These are phyloP conservation scores for Raddia guianensis DNA, from an alignment of 176 grass and related monocot genomes.

Conservation along the genomic window DNA sequence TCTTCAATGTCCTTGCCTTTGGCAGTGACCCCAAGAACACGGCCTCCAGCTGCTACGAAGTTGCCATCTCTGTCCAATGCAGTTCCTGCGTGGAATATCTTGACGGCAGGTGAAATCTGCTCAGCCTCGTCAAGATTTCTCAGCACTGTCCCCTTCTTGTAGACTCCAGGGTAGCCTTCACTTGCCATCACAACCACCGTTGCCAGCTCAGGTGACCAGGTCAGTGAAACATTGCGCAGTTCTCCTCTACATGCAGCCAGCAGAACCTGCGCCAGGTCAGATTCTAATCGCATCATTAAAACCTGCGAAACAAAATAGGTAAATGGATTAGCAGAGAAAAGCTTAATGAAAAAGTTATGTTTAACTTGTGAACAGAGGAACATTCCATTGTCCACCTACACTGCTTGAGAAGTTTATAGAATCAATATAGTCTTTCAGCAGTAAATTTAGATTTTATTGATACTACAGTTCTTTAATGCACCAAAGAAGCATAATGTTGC, in stretches of 20 bases:
- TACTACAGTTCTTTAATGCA: neutral
- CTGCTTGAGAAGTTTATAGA: neutral
- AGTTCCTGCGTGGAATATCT: constrained; percentile 89
- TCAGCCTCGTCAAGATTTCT: constrained; percentile 71
- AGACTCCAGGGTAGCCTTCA: constrained; percentile 71
- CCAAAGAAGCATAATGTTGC: neutral
- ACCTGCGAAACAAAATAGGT: constrained; percentile 51
- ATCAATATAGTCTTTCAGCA: neutral
- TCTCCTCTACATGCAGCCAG: constrained; percentile 73
- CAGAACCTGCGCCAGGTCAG: constrained; percentile 76
- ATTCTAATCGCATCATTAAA: constrained; percentile 82
- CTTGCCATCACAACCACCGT: constrained; percentile 88
- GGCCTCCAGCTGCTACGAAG: constrained; percentile 59
- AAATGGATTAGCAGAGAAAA: constrained; percentile 3
- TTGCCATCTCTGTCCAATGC: constrained; percentile 60
- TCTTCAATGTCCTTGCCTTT: constrained; percentile 75
- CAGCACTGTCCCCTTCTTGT: constrained; percentile 74
- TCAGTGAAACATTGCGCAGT: constrained; percentile 56
- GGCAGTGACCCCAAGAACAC: constrained; percentile 71
- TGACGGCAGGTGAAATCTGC: constrained; percentile 60
- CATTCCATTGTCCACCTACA: neutral
- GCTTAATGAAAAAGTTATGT: neutral
- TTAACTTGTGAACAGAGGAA: neutral
- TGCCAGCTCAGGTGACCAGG: constrained; percentile 67
- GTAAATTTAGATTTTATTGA: neutral